Evolutionary conservation across 345 rosid genomes (phyloP), one percentile per base, ranked within the genome.

Genomic region (Populus davidiana): DNA sequence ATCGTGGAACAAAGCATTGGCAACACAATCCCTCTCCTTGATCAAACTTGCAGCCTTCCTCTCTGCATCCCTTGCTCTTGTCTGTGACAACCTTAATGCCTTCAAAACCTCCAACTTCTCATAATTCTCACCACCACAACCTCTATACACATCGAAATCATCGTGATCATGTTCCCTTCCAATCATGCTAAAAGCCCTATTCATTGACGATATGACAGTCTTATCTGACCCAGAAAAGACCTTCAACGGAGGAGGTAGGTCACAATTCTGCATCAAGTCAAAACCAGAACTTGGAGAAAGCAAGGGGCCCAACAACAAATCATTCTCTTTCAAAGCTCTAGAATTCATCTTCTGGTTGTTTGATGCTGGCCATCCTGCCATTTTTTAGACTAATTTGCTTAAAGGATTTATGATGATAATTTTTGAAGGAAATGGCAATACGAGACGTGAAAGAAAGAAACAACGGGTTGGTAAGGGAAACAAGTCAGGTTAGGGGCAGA

Each of bases 51-150:
- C 82, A 47, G 85, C 87, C 74, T 79, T 84, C 86, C 73, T 82
- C 81, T 91, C 95, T 3, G 93, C 93, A 73, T 89, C 90, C 54
- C 95, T 87, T 6, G 93, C 95, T 21, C 91, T 78, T 41, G 93
- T 88, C 63, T 91, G 93, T 0, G 93, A 91, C 76, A 87, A 73
- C 66, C 90, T 79, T 81, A 91, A 70, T 5, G 96, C 96, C 87
- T 81, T 91, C 54, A 88, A 56, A 38, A 91, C 81, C 86, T 86
- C 90, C 82, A 88, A 62, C 77, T 81, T 86, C 64, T 75, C 82
- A 9, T 70, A 78, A 2, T 75, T 68, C 21, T 16, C 81, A 43
- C 50, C 79, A 23, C 52, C 47, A 20, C 20, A 8, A 14, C 82
- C 71, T 52, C 67, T 29, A 20, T 20, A 66, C 16, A 8, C 62